Base-by-base conservation (phyloP, 1,284 basidiomycete species). In the Puccinia hordei region DNA sequence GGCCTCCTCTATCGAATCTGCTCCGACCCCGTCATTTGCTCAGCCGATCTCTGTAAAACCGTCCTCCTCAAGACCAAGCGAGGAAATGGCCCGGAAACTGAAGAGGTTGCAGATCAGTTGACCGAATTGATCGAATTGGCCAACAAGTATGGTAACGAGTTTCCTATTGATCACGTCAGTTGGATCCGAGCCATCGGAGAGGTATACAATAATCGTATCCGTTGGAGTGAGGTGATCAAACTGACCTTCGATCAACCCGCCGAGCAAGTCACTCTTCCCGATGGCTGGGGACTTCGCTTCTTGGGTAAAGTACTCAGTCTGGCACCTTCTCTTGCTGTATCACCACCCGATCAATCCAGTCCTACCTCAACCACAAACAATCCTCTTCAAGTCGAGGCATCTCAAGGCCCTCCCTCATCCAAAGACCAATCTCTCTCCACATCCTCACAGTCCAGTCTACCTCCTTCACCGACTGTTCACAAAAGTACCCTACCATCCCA, bases 241-340 rank as follows among this genome's bases (percentile, higher is more conserved):
- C 51, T 71, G 5, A 49, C 66, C 15, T 79, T 71, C 59, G 77
- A 80, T 72, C 77, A 66, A 35, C 77, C 77, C 22, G 51, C 44
- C 57, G 51, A 61, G 22, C 44, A 51, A 27, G 46, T 53, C 49
- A 72, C 66, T 38, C 55, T 80, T 12, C 77, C 77, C 22, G 77
- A 80, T 41, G 68, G 66, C 19, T 80, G 77, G 77, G 77, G 77
- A 46, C 57, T 80, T 30, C 66, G 77, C 17, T 72, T 80, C 46
- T 57, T 79, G 10, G 77, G 65, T n/a, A 80, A 80, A 63, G 68
- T 80, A 5, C 68, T 80, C 15, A 61, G 68, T 35, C 59, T 80
- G 19, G 77, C 77, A n/a, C 77, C 68, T 22, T 49, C 66, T 33
- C 41, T 68, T 19, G 46, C 66, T 30, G n/a, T 49, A 2, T 68